Base-by-base conservation (phyloP, 306 rosid species). In the Vigna reflexopilosa region DNA sequence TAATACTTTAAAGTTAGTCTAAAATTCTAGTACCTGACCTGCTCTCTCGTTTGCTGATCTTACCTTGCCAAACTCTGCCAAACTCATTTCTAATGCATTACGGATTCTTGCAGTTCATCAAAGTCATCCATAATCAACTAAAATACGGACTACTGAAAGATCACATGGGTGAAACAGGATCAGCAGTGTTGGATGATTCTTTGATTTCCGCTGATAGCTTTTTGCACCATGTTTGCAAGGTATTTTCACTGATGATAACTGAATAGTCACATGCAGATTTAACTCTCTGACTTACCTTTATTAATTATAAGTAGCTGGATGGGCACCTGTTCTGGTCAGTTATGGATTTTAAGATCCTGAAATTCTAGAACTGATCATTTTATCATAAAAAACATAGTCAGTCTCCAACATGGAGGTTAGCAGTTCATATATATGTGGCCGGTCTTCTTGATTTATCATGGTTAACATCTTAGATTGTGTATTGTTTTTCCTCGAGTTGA, bases 41-140 rank as follows among this genome's bases (percentile, higher is more conserved):
- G 1, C 22, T 20, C 22, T 20, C 22, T 20, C 22, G 36, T 30
- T 75, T 76, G n/a, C 48, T 38, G 38, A 67, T 55, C 11, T 16
- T 72, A 26, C 3, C 28, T 26, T 26, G 28, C 28, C 28, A 26
- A 24, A 24, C 26, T 24, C 26, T 24, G 76, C 28, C 11, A 13
- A 47, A 47, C 73, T 88, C 66, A 86, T 66, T 26, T 62, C 47
- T 55, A 47, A 48, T 57, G 55, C 72, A 79, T 69, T 24, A 13
- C 66, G 72, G 52, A 83, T 42, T 83, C 61, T 84, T 1, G 20
- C 78, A 94, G 97, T 92, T 89, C 87, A 83, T 89, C 28, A 88
- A 82, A 85, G 92, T 92, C 63, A 77, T 94, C 86, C 90, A 86
- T 80, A 81, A 90, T 88, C 98, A 94, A 83, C 88, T 90, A 36